phyloP scores from a whole-genome alignment of 192 early-diverging fungal species.

The Phycomyces nitens region DNA sequence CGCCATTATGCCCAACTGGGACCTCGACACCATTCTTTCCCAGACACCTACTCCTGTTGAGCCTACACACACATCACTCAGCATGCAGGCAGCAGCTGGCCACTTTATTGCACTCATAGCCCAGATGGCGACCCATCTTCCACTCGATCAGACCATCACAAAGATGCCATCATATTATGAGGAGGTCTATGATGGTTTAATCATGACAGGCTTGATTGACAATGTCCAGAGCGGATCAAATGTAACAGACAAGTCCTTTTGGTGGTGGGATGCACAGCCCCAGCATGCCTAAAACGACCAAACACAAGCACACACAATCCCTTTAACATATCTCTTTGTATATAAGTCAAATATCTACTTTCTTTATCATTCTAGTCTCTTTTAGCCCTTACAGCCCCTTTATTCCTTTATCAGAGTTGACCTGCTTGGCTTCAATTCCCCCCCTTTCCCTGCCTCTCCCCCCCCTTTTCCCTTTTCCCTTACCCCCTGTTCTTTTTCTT shows the following conservation, averaged over 20 bases:
- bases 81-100: too few relatives aligned
- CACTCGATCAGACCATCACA: background rate
- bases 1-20: slow-evolving; percentile 27
- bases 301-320: background rate
- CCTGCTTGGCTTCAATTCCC: background rate
- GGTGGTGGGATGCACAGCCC: slow-evolving; percentile 20
- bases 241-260: slow-evolving; percentile 13
- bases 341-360: background rate
- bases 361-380: background rate
- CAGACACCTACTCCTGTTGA: background rate
- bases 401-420: too few relatives aligned
- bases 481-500: background rate
- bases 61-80: background rate
- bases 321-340: background rate
- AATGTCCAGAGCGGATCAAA: background rate
- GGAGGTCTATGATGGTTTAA: slow-evolving; percentile 27
- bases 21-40: slow-evolving; percentile 14
- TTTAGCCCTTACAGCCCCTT: background rate
- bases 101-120: background rate
- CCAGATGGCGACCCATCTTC: background rate
- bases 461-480: background rate
- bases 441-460: background rate
- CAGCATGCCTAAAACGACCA: background rate
- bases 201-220: slow-evolving; percentile 19
- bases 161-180: slow-evolving; percentile 18